Percentiles rank a stretch among this genome's conserved stretches.
phyloP scores from a whole-genome alignment of 257 asterid genomes.

The Jacaranda mimosifolia region DNA sequence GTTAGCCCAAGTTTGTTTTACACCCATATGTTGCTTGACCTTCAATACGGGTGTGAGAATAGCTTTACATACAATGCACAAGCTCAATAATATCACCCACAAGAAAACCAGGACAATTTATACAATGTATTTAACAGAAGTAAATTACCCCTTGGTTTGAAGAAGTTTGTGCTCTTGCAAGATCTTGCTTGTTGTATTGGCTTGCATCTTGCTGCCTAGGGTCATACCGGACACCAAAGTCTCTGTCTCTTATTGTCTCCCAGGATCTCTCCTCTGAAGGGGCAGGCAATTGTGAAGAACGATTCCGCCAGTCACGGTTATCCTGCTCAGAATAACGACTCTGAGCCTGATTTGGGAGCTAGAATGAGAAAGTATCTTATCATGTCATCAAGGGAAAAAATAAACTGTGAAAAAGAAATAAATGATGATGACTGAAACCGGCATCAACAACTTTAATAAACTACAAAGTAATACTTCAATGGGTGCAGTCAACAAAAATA shows the following conservation, averaged over 20 bases:
- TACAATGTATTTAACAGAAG: not conserved
- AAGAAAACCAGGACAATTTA: slow-evolving; percentile 8
- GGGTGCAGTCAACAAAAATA: not conserved
- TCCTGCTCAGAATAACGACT: slow-evolving; percentile 70
- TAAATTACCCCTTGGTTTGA: slow-evolving; percentile 59
- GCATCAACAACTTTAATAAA: slow-evolving; percentile 8
- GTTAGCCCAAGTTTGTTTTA: not conserved
- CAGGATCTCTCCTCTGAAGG: slow-evolving; percentile 60
- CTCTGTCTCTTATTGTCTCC: slow-evolving; percentile 66
- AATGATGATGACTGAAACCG: slow-evolving; percentile 12
- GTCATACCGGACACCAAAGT: slow-evolving; percentile 49
- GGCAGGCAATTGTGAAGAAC: slow-evolving; percentile 49
- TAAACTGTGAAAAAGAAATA: not conserved
- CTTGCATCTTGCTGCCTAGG: slow-evolving; percentile 56
- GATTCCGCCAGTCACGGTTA: slow-evolving; percentile 71
- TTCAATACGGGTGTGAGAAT: not conserved
- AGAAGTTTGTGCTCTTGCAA: slow-evolving; percentile 59
- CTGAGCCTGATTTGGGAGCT: slow-evolving; percentile 50
- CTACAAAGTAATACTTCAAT: not conserved
- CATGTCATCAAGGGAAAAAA: not conserved
- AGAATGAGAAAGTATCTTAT: not conserved
- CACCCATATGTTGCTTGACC: slow-evolving; percentile 12
- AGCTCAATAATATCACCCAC: not conserved
- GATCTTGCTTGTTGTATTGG: slow-evolving; percentile 59
- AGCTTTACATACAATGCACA: not conserved